Percentiles rank a stretch among this genome's conserved stretches.
phyloP scores from a whole-genome alignment of 768 basidiomycete species.

The Lactifluus pinguis region DNA sequence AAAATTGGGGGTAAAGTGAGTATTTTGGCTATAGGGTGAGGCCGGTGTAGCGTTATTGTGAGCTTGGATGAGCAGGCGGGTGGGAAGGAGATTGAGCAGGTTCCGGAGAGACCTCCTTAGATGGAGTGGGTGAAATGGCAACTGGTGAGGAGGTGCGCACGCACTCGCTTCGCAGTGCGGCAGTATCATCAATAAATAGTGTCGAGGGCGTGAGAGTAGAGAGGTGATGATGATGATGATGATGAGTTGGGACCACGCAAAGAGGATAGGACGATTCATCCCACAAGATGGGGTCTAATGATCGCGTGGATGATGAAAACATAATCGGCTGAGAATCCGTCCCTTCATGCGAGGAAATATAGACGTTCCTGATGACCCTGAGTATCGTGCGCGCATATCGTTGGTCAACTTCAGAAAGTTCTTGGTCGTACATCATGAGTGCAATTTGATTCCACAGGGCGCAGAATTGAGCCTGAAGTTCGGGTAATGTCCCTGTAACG shows the following conservation, averaged over 20 bases:
- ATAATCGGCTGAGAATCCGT: constrained; percentile 8
- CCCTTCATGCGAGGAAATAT: constrained; percentile 12
- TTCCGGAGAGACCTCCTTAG: background rate
- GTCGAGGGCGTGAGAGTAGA: background rate
- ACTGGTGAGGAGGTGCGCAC: background rate
- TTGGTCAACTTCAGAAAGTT: constrained; percentile 6
- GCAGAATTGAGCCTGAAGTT: constrained; percentile 7
- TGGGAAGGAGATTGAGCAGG: background rate
- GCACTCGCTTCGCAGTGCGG: background rate
- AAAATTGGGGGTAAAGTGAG: background rate
- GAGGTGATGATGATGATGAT: background rate
- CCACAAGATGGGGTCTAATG: constrained; percentile 11
- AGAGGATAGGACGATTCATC: constrained; percentile 7
- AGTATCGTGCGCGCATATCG: constrained; percentile 10
- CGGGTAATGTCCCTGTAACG: background rate
- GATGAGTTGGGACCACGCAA: background rate
- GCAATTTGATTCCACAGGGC: constrained; percentile 9
- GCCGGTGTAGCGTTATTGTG: background rate
- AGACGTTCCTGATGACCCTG: constrained; percentile 9
- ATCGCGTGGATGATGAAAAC: constrained; percentile 12
- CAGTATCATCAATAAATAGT: background rate
- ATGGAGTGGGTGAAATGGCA: background rate
- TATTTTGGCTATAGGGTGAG: too few relatives aligned
- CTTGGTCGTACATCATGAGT: background rate
- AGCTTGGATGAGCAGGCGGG: background rate